Percentiles rank a stretch among this genome's conserved stretches.
Conservation (phyloP, 2,329 filamentous ascomycete species). For the Aspergillus texensis region DNA sequence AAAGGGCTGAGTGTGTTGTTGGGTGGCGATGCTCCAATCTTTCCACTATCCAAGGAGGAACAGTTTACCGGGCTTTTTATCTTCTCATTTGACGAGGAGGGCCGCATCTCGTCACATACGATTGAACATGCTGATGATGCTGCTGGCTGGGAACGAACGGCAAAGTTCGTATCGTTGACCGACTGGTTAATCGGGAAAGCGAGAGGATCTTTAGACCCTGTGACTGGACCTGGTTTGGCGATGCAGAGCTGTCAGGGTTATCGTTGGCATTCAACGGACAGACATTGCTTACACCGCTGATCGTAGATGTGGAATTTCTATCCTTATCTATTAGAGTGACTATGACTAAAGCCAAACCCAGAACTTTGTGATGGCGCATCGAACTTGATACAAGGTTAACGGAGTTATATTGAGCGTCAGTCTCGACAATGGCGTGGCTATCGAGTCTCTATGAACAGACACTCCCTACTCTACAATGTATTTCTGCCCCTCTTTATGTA, state of each 20-base stretch:
- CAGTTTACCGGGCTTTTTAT: slow-evolving; percentile 91
- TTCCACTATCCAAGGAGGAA: slow-evolving; percentile 61
- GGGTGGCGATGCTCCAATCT: slow-evolving; percentile 54
- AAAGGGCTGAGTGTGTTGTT: slow-evolving; percentile 51
- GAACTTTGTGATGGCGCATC: background rate
- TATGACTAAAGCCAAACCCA: background rate
- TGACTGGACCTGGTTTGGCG: slow-evolving; percentile 29
- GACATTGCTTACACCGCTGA: background rate
- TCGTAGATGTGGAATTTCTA: background rate
- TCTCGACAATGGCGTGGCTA: background rate
- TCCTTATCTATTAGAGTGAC: background rate
- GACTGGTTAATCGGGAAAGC: slow-evolving; percentile 91
- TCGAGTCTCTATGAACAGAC: background rate
- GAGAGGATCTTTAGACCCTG: slow-evolving; percentile 49
- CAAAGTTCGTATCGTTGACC: slow-evolving; percentile 85
- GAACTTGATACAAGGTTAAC: background rate
- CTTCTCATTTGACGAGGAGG: slow-evolving; percentile 90
- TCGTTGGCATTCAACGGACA: background rate
- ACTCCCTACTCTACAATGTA: slow-evolving; percentile 18
- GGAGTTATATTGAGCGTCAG: background rate
- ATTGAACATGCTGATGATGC: slow-evolving; percentile 92
- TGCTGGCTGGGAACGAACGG: slow-evolving; percentile 79
- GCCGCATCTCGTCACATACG: slow-evolving; percentile 80
- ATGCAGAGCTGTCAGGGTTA: slow-evolving; percentile 27
- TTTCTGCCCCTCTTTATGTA: slow-evolving; percentile 2